Evolutionary conservation across 164 flowering plant genomes (phyloP), one percentile per base, ranked within the genome.

Genomic region (Litsea cubeba): DNA sequence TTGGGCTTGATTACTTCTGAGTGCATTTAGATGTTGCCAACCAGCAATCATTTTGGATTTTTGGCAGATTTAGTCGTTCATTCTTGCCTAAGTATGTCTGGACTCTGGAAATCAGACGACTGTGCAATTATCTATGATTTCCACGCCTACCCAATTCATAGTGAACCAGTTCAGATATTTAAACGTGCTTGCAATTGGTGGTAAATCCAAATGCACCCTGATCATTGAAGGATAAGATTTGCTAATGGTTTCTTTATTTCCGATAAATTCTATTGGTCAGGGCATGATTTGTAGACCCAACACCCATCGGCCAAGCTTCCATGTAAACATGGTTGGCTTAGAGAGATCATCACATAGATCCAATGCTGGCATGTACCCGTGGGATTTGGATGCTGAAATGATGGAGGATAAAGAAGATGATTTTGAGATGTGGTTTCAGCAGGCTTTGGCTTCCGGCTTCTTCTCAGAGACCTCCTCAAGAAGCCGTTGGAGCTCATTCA

Each of bases 221-320:
- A 14, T 54, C n/a, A 14, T 54, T 54, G 18, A 54, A 54, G 60
- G n/a, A 5, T 54, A 54, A 54, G 60, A 54, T 54, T 14, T 54
- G 18, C 6, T 54, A 54, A 54, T n/a, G 17, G 60, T 54, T 54
- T 1, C 60, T 17, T 18, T 54, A 1, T 20, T 54, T 20, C 17
- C n/a, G n/a, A 24, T 40, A 62, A 60, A 22, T 24, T 62, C 18
- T 23, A 0, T 10, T 64, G 22, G 77, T 70, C 85, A 91, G 99
- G 98, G 98, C 72, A 94, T 96, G 97, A 85, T 87, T 60, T 94
- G 97, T 82, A 86, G 93, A 77, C 98, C 99, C 6, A 94, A 96
- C 78, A 94, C 98, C 62, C 99, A 96, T 75, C 78, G 94, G 18
- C 97, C 99, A 1, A 94, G 95, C 82, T 96, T 96, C 84, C 99